phyloP scores from a whole-genome alignment of 768 basidiomycete genomes.

The Grammothele lineata region DNA sequence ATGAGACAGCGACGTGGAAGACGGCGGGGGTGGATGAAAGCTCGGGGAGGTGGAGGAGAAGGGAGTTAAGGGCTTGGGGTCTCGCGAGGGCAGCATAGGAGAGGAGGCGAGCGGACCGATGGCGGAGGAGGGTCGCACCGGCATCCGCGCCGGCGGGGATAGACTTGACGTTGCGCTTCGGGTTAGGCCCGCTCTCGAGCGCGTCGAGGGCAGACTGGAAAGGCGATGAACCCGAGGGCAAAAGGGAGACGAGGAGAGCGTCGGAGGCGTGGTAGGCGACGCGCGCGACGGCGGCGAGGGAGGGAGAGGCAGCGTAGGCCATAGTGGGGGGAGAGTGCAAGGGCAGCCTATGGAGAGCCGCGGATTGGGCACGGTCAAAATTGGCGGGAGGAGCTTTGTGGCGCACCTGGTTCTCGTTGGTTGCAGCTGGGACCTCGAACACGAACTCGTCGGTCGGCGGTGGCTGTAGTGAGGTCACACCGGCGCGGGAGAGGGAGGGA shows the following conservation, averaged over 20 bases:
- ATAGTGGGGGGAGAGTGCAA: background rate
- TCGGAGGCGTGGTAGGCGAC: conserved; percentile 73
- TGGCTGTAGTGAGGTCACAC: too few relatives aligned
- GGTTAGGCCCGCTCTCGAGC: conserved; percentile 4
- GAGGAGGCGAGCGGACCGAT: conserved; percentile 38
- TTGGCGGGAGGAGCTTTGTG: background rate
- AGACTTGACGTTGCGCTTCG: conserved; percentile 31
- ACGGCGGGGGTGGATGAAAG: conserved; percentile 64
- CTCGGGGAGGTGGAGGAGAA: conserved; percentile 68
- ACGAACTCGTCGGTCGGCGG: too few relatives aligned
- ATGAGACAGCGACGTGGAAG: conserved; percentile 56
- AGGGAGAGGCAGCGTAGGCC: conserved; percentile 12
- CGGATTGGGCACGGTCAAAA: conserved; percentile 7
- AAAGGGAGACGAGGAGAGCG: conserved; percentile 54
- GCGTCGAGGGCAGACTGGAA: conserved; percentile 35
- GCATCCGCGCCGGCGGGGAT: conserved; percentile 66
- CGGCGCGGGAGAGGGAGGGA: too few relatives aligned
- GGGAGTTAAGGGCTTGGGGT: conserved; percentile 48
- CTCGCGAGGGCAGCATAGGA: conserved; percentile 56
- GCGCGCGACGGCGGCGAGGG: conserved; percentile 49
- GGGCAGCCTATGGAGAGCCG: conserved; percentile 5
- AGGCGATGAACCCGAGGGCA: conserved; percentile 37
- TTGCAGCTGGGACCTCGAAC: too few relatives aligned
- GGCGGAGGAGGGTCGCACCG: conserved; percentile 50
- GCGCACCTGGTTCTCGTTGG: too few relatives aligned